Base-by-base conservation (phyloP, 2,329 filamentous ascomycete species). In the Aspergillus caelatus region DNA sequence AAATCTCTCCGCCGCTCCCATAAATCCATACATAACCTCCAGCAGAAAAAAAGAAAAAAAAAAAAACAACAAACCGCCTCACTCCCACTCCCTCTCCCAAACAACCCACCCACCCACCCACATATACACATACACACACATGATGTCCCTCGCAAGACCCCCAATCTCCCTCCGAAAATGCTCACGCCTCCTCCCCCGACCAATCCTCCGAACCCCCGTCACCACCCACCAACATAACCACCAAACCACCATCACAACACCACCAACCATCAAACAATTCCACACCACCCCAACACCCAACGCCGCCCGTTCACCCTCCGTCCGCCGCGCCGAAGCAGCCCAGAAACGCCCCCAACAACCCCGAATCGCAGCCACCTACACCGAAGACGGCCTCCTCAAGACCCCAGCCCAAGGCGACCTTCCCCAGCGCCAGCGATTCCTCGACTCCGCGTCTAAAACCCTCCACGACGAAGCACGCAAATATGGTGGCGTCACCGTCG, bases 91-190 rank as follows among this genome's bases (percentile, higher is more conserved):
- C 32, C 32, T 41, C 62, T 32, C 12, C 57, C 16, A 41, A 41
- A 41, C 39, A 41, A 41, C 14, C 41, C 56, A 36, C 28, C 60
- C 21, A 26, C 26, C 41, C 52, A 60, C 43, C 7, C 5, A 28
- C 5, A 16, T 10, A 26, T 5, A 1, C 3, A 4, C 26, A 26
- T 26, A 26, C 26, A 3, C 26, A 26, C 4, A 26, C 46, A 52
- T 4, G 7, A 66, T 69, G 66, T 61, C 65, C 12, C 65, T 74
- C 62, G 26, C 68, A 14, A 67, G 63, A 53, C 48, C 68, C 53
- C 43, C 64, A n/a, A 50, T 58, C 52, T 48, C 65, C 5, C 59
- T 69, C 6, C 65, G 60, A 30, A 62, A 63, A 69, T 70, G 66
- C 58, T 59, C 65, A 21, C 62, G 58, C 36, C 50, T 36, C 21